Evolutionary conservation across 331 rosid species (phyloP).

Genomic region (Pyrus hybrid): DNA sequence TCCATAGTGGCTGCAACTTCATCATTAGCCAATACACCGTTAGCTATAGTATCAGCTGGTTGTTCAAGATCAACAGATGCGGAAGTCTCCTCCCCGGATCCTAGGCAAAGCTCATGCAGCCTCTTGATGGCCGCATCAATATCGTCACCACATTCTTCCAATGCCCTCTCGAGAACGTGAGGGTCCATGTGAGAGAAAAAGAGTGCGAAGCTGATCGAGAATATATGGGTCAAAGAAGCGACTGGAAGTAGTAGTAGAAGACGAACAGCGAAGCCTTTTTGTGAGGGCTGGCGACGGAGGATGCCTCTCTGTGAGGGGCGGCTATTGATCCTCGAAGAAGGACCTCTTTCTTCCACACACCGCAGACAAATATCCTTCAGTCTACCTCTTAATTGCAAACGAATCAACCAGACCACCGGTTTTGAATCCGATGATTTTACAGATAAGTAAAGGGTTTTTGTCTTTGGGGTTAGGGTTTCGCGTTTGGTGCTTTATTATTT

Average conservation of each 20-base stretch:
- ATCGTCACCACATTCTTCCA: conserved; percentile 73
- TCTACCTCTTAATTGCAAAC: conserved; percentile 13
- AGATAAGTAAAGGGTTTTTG: background rate
- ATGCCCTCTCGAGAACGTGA: conserved; percentile 63
- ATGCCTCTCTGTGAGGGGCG: conserved; percentile 23
- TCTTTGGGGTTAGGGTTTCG: background rate
- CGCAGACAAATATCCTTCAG: conserved; percentile 62
- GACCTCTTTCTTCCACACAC: conserved; percentile 99
- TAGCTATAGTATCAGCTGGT: conserved; percentile 20
- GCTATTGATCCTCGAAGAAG: conserved; percentile 88
- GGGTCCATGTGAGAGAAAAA: conserved; percentile 78
- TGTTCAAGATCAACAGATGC: conserved; percentile 10
- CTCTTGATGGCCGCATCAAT: conserved; percentile 71
- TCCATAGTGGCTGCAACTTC: conserved; percentile 37
- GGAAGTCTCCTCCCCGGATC: conserved; percentile 25
- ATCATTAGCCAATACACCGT: conserved; percentile 36
- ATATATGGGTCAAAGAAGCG: conserved; percentile 45
- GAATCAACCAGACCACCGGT: conserved; percentile 2
- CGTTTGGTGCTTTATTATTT: background rate
- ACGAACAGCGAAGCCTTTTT: conserved; percentile 81
- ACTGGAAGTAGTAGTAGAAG: conserved; percentile 56
- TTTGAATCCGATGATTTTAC: conserved; percentile 6
- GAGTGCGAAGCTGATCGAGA: conserved; percentile 55
- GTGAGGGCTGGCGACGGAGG: conserved; percentile 9
- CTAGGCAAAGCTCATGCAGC: conserved; percentile 54